Conservation (phyloP, 352 stramenopile species). For the Pythium diclinum region DNA sequence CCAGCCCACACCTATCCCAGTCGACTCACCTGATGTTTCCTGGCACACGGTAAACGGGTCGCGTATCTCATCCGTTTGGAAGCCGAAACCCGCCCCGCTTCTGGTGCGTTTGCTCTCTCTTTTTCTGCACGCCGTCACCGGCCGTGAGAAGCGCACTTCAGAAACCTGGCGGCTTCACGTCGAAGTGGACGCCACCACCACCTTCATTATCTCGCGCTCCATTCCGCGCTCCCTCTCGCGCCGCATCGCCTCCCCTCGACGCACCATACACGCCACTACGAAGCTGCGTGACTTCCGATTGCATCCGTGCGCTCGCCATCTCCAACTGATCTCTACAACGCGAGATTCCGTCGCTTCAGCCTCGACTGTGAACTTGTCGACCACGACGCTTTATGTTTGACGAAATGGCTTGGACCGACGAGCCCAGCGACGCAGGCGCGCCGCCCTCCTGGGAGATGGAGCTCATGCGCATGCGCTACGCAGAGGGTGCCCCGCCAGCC, state of each 20-base stretch:
- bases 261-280: neutral
- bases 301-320: neutral
- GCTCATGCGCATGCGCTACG: constrained; percentile 22
- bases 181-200: constrained; percentile 16
- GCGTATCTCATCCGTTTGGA: neutral
- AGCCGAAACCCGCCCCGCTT: neutral
- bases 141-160: constrained; percentile 29
- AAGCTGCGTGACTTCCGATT: neutral
- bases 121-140: constrained; percentile 29
- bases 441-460: constrained; percentile 24
- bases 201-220: neutral
- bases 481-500: constrained; percentile 2
- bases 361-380: neutral
- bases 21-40: neutral
- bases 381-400: constrained; percentile 21
- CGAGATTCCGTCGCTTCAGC: neutral
- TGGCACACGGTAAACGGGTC: neutral
- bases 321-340: neutral
- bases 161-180: constrained; percentile 24
- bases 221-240: neutral
- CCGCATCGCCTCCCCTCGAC: neutral
- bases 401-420: constrained; percentile 28
- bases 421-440: constrained; percentile 4
- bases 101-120: constrained; percentile 7
- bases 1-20: neutral